Base-by-base conservation (phyloP, 179 eudicot genomes). In the Camellia oleifera region DNA sequence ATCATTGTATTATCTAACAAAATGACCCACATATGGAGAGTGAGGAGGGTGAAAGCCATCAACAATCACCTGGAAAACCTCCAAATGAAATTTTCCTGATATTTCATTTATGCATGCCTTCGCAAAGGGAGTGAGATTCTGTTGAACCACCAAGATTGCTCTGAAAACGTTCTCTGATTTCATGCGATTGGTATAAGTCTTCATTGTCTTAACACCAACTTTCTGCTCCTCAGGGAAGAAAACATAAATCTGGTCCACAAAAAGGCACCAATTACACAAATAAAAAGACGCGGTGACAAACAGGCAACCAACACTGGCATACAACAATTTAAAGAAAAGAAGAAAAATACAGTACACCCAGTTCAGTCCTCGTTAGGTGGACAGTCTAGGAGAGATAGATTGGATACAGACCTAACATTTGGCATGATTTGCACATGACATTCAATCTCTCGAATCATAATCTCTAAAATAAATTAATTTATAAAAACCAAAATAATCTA, bases 161-260 rank as follows among this genome's bases (percentile, higher is more conserved):
- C 96, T 83, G 46, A 82, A 79, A 78, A 96, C 99, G 79, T 88
- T 90, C 76, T 96, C 98, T 13, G 85, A 82, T 87, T 96, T 94
- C 98, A 95, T 96, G 15, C 93, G 89, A 67, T 87, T 87, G 46
- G 91, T 87, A 65, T 91, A 94, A 57, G 85, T 88, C 92, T 94
- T 96, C 82, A 92, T 89, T 53, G 96, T 92, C 86, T 96, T 92
- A 15, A 96, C 98, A 81, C 99, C 99, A 82, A 96, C 99, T 86
- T 94, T 96, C 9, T 79, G 82, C 67, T 94, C 99, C 72, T 96
- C 94, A 1, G 97, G 98, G 61, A 88, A 96, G 90, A 94, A 94
- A 17, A 96, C 92, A 81, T 86, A 96, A 70, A 96, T 91, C 99
- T 94, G 91, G 62, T 78, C 23, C 73, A 66, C 53, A 50, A 66